phyloP scores from a whole-genome alignment of 352 stramenopile genomes.

The Thraustochytrium striatum region DNA sequence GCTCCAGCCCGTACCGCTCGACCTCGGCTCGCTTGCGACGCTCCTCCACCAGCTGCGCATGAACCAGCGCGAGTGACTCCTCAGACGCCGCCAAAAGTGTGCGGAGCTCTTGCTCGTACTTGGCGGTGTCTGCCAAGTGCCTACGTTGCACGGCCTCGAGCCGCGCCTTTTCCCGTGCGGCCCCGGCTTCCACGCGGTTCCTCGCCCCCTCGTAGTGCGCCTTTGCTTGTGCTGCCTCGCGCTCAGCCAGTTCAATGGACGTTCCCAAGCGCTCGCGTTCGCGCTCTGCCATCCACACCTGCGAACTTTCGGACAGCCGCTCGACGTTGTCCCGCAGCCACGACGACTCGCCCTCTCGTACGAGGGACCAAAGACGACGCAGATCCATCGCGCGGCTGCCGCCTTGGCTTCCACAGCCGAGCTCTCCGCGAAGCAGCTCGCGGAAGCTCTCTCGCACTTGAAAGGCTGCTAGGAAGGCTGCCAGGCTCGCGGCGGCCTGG shows the following conservation, averaged over 20 bases:
- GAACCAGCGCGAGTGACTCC: not conserved
- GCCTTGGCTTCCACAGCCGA: too few species aligned
- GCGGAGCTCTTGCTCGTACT: slow-evolving; percentile 2
- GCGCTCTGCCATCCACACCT: slow-evolving; percentile 26
- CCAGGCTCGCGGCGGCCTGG: not conserved
- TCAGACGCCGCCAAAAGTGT: not conserved
- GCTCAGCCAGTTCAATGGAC: not conserved
- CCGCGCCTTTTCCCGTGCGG: not conserved
- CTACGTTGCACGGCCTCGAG: not conserved
- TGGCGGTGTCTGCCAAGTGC: not conserved
- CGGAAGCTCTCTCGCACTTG: too few species aligned
- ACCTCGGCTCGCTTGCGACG: slow-evolving; percentile 2
- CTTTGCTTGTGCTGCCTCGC: not conserved
- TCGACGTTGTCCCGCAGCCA: slow-evolving; percentile 6
- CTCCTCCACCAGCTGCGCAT: slow-evolving; percentile 18
- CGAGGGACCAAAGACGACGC: not conserved
- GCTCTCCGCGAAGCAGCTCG: too few species aligned
- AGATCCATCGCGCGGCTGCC: too few species aligned
- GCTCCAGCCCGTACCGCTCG: not conserved
- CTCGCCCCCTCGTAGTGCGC: slow-evolving; percentile 15
- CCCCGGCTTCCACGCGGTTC: not conserved
- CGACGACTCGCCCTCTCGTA: not conserved
- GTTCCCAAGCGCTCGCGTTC: not conserved
- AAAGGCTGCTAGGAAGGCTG: not conserved
- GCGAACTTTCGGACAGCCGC: not conserved